A percentile compares a stretch with the other conserved stretches of the same genome.
Evolutionary conservation across 768 basidiomycete species (phyloP).

Genomic region (Psilocybe cyanescens): DNA sequence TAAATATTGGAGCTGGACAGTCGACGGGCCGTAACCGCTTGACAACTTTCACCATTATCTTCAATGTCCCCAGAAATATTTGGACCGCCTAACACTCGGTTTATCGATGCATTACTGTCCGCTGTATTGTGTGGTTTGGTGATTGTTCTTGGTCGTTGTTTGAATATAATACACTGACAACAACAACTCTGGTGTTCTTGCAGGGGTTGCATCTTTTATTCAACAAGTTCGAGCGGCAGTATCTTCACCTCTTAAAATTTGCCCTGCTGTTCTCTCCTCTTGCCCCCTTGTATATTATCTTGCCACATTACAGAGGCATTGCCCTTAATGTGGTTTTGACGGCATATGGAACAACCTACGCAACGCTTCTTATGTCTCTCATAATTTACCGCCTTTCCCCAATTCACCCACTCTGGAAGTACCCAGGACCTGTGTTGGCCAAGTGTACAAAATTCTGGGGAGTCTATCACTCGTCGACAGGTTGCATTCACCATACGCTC

Average conservation of each 20-base stretch:
- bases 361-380: slow-evolving; percentile 23
- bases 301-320: slow-evolving; percentile 2
- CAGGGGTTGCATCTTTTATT: slow-evolving; percentile 1
- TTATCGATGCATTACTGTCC: background rate
- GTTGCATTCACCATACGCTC: slow-evolving; percentile 47
- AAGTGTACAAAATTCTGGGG: slow-evolving; percentile 44
- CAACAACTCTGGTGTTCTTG: background rate
- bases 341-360: slow-evolving; percentile 1
- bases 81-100: background rate
- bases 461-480: slow-evolving; percentile 32
- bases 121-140: background rate
- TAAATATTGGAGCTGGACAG: background rate
- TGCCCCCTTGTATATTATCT: slow-evolving; percentile 5
- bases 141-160: background rate
- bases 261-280: background rate
- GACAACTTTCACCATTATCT: background rate
- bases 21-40: background rate
- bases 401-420: slow-evolving; percentile 34
- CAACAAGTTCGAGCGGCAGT: background rate
- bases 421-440: slow-evolving; percentile 48
- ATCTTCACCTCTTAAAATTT: background rate
- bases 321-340: background rate
- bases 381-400: slow-evolving; percentile 47
- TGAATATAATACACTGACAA: background rate
- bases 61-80: background rate